Percentiles rank a stretch among this genome's conserved stretches.
Conservation (phyloP, 768 basidiomycete genomes). For the Lactarius quietus region DNA sequence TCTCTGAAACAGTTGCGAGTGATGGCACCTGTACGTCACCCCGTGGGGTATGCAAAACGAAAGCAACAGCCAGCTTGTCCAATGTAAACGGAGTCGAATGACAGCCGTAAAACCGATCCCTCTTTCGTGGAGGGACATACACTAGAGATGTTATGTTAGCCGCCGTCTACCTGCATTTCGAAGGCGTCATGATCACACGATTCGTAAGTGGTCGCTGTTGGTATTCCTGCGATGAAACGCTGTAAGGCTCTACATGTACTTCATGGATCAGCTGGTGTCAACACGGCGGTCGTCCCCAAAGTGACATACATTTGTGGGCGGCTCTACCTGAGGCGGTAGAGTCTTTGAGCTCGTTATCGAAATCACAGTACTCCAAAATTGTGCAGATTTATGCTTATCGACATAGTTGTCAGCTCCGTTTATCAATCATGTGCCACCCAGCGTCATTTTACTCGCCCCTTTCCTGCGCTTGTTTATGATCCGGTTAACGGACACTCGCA, state of each 20-base stretch:
- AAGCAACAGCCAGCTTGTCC: background rate
- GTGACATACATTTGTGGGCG: slow-evolving; percentile 1
- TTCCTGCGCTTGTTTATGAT: slow-evolving; percentile 31
- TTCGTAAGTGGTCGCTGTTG: background rate
- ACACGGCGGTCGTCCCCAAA: background rate
- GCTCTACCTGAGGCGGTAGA: background rate
- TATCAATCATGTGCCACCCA: background rate
- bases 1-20: background rate
- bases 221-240: background rate
- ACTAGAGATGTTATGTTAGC: background rate
- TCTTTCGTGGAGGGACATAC: background rate
- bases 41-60: background rate
- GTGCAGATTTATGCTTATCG: background rate
- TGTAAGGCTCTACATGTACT: background rate
- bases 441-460: background rate
- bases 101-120: background rate
- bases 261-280: background rate
- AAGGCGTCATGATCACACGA: background rate
- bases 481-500: slow-evolving; percentile 33
- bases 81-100: background rate
- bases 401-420: background rate
- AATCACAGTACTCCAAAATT: background rate
- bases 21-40: background rate
- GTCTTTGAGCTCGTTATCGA: background rate
- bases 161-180: background rate